Percentiles rank a stretch among this genome's conserved stretches.
These are phyloP conservation scores for Camelina laxa DNA, from an alignment of 345 rosid genomes.

Conservation along the genomic window DNA sequence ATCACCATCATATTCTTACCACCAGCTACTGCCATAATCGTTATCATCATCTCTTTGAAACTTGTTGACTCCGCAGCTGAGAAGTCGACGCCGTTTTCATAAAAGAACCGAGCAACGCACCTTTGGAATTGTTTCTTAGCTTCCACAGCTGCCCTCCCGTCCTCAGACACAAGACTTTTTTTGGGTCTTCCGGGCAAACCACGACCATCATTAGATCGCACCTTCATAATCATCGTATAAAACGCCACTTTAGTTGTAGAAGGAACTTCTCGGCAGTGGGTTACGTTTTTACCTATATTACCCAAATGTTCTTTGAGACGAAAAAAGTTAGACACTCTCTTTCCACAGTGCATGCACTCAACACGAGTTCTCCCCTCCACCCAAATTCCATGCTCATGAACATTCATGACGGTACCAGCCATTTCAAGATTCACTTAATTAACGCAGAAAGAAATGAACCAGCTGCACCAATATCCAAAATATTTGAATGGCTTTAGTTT, in stretches of 20 bases:
- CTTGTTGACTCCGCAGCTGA: conserved; percentile 48
- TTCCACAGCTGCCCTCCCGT: not conserved
- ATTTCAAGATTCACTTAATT: not conserved
- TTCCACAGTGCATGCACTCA: conserved; percentile 62
- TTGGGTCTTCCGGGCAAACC: too few species aligned
- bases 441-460: too few species aligned
- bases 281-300: conserved; percentile 49
- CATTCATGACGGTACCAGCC: conserved; percentile 28
- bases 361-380: conserved; percentile 40
- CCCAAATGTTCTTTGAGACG: conserved; percentile 62
- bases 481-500: not conserved
- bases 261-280: conserved; percentile 33
- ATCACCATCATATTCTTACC: conserved; percentile 7
- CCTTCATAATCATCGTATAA: conserved; percentile 1
- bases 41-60: conserved; percentile 42
- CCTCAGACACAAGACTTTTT: too few species aligned
- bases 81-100: conserved; percentile 50
- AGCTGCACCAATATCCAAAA: not conserved
- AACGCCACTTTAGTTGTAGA: conserved; percentile 38
- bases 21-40: conserved; percentile 16
- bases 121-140: conserved; percentile 16
- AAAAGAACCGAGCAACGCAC: conserved; percentile 50
- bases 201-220: not conserved
- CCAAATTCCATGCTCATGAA: conserved; percentile 50
- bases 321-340: conserved; percentile 25